A percentile compares a stretch with the other conserved stretches of the same genome.
Conservation (phyloP, 2,329 filamentous ascomycete species). For the Diaporthe sp. region DNA sequence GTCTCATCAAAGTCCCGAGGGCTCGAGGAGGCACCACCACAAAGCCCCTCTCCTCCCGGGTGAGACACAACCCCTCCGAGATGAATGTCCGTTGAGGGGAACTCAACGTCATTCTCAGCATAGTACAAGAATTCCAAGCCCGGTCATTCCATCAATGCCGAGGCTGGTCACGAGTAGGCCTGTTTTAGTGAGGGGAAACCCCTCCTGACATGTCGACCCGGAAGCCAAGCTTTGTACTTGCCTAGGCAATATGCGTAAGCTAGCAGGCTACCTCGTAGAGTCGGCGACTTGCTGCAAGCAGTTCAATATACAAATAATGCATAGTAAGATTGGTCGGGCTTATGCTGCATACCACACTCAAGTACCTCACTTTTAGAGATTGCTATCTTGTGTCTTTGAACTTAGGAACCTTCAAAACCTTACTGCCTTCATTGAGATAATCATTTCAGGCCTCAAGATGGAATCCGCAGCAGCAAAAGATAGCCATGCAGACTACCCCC, state of each 20-base stretch:
- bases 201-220: background rate
- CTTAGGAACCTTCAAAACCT: background rate
- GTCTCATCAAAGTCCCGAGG: background rate
- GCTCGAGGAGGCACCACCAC: background rate
- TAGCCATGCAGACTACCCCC: background rate
- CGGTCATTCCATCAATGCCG: background rate
- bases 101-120: background rate
- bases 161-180: background rate
- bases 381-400: background rate
- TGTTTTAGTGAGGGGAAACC: slow-evolving; percentile 13
- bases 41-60: background rate
- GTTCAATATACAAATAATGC: background rate
- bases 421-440: background rate
- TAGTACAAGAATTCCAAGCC: background rate
- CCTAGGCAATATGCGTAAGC: background rate
- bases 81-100: background rate
- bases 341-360: too few relatives aligned
- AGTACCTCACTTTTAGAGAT: background rate
- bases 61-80: background rate
- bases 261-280: background rate
- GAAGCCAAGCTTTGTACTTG: background rate
- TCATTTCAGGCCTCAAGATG: background rate
- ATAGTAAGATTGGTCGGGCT: background rate
- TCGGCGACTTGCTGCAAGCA: background rate
- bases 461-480: background rate